phyloP scores from a whole-genome alignment of 257 asterid species.

The Vinca minor region DNA sequence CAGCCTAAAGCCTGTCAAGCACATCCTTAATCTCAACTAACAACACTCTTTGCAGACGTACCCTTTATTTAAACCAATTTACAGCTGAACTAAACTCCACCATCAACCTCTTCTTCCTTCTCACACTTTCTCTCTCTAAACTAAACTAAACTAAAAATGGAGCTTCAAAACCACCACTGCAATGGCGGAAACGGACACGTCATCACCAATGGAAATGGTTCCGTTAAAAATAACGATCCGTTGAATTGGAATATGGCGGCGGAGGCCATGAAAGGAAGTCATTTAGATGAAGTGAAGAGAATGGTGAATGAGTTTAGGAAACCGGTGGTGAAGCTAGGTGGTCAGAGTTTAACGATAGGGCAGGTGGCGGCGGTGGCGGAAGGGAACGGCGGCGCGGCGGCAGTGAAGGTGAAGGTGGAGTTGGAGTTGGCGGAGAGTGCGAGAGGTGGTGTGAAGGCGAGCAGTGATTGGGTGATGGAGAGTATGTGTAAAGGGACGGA shows the following conservation, averaged over 20 bases:
- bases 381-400: neutral
- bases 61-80: constrained; percentile 14
- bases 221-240: constrained; percentile 13
- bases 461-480: constrained; percentile 29
- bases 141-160: too few species aligned
- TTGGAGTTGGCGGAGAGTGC: constrained; percentile 25
- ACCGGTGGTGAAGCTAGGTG: constrained; percentile 16
- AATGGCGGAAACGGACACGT: neutral
- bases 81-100: constrained; percentile 5
- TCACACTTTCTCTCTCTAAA: too few species aligned
- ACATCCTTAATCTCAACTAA: constrained; percentile 15
- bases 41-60: too few species aligned
- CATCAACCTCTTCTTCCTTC: neutral
- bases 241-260: constrained; percentile 23
- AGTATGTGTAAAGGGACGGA: constrained; percentile 23
- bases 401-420: too few species aligned
- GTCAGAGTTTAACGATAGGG: constrained; percentile 17
- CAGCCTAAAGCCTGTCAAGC: too few species aligned
- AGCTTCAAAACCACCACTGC: neutral
- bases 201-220: neutral
- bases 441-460: constrained; percentile 20
- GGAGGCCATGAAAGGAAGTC: constrained; percentile 23
- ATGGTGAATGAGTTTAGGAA: constrained; percentile 20
- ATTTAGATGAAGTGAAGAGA: constrained; percentile 22
- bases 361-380: constrained; percentile 26